Evolutionary conservation across 768 basidiomycete genomes (phyloP), one percentile per base, ranked within the genome.

Genomic region (Lactarius hatsudake): DNA sequence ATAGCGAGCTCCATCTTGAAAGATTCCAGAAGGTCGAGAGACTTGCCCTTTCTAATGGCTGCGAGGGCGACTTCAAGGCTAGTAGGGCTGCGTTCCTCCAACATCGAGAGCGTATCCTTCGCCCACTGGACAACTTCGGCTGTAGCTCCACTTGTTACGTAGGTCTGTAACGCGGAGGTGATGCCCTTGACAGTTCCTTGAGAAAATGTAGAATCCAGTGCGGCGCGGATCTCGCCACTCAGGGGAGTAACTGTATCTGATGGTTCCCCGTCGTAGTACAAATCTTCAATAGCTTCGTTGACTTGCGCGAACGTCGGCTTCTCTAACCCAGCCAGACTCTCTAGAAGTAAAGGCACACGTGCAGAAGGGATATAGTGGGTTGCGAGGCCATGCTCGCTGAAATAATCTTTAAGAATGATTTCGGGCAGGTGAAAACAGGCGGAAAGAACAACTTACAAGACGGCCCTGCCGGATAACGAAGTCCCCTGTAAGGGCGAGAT

Each of bases 341-440:
- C 82, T 51, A 93, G 79, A 58, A 98, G 84, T 51, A 82, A 81
- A 18, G 90, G 86, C 43, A 97, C 80, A 45, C 89, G 83, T 63
- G 87, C 80, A 18, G 92, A 89, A 12, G 93, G 87, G 62, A 98
- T 84, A 73, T 83, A 98, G 76, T 99, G 97, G 2, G 97, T 98
- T 5, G 96, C 96, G 72, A 98, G 83, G 38, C 97, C 96, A 73
- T 88, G 86, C 69, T 95, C 94, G 73, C 94, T 96, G 74, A 63
- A 18, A 62, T 28, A 30, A 71, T 59, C 66, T 28, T 20, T 59
- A 13, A 66, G 26, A 54, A 42, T 3, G 13, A 30, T 9, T n/a
- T 55, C 26, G 30, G 5, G 15, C 18, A 12, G 36, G 36, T 38
- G 12, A 32, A 17, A 45, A 26, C 36, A 18, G 18, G 23, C 23